Conservation (phyloP, 345 rosid species). For the Eucalyptus melliodora region DNA sequence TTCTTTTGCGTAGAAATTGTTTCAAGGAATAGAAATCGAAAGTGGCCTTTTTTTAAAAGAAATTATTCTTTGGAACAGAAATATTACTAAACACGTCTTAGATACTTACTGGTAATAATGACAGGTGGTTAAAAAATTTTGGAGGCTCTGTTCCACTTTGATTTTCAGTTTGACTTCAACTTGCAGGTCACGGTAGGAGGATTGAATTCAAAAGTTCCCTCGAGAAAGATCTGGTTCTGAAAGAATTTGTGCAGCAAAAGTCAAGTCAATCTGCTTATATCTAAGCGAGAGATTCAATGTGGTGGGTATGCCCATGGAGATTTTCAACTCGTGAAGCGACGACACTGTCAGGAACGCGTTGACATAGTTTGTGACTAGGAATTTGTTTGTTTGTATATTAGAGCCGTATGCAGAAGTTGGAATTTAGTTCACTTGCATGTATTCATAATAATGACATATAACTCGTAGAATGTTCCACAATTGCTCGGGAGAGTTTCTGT, state of each 20-base stretch:
- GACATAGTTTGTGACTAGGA: neutral
- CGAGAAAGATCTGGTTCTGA: constrained; percentile 3
- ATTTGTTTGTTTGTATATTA: neutral
- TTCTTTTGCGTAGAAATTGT: too few relatives aligned
- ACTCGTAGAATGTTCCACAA: neutral
- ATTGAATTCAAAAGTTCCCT: neutral
- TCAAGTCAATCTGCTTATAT: neutral
- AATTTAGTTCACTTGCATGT: neutral
- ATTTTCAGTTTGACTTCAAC: neutral
- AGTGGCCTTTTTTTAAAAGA: too few relatives aligned
- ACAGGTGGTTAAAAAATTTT: neutral
- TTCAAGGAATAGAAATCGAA: too few relatives aligned
- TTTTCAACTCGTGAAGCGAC: neutral
- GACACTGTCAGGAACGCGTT: neutral
- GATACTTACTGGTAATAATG: neutral
- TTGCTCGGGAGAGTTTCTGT: neutral
- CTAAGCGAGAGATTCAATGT: neutral
- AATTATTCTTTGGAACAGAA: accelerated
- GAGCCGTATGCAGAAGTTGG: neutral
- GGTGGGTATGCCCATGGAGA: neutral
- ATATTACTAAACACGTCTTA: too few relatives aligned
- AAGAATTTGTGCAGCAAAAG: constrained; percentile 1
- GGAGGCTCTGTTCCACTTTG: neutral
- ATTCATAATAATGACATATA: neutral
- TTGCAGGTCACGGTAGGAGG: constrained; percentile 19